Conservation (phyloP, 2,329 filamentous ascomycete genomes). For the Phyllachora maydis region DNA sequence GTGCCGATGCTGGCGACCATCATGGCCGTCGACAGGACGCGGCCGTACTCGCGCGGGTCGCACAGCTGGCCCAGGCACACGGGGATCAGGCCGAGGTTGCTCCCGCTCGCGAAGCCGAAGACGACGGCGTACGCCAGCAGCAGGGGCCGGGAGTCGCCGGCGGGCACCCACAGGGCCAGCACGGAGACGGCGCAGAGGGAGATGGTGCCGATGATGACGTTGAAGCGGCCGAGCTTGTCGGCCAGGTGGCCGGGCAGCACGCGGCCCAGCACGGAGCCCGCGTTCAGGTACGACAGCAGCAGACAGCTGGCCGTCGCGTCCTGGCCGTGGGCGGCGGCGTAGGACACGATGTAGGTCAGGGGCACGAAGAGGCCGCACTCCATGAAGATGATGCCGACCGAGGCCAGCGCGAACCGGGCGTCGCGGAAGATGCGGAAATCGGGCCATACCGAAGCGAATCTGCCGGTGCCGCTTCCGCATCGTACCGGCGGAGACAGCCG, state of each 20-base stretch:
- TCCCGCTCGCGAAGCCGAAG: constrained; percentile 66
- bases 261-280: constrained; percentile 33
- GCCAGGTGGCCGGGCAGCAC: constrained; percentile 4
- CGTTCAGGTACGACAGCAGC: constrained; percentile 52
- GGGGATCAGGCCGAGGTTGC: constrained; percentile 65
- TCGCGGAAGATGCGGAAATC: constrained; percentile 42
- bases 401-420: constrained; percentile 35
- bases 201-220: constrained; percentile 8
- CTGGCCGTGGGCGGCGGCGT: constrained; percentile 60
- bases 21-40: constrained; percentile 65
- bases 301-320: constrained; percentile 62
- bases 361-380: constrained; percentile 40
- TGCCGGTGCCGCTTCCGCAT: constrained; percentile 11
- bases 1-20: constrained; percentile 14
- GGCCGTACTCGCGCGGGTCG: constrained; percentile 59
- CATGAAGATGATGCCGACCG: constrained; percentile 45
- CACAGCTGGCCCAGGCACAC: constrained; percentile 38
- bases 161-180: constrained; percentile 85
- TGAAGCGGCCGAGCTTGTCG: too few species aligned
- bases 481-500: constrained; percentile 30
- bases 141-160: constrained; percentile 87
- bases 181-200: constrained; percentile 31
- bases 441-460: constrained; percentile 20
- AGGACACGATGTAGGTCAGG: constrained; percentile 53
- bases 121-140: constrained; percentile 61